Conservation (phyloP, 306 rosid genomes). For the Hylodesmum podocarpum region DNA sequence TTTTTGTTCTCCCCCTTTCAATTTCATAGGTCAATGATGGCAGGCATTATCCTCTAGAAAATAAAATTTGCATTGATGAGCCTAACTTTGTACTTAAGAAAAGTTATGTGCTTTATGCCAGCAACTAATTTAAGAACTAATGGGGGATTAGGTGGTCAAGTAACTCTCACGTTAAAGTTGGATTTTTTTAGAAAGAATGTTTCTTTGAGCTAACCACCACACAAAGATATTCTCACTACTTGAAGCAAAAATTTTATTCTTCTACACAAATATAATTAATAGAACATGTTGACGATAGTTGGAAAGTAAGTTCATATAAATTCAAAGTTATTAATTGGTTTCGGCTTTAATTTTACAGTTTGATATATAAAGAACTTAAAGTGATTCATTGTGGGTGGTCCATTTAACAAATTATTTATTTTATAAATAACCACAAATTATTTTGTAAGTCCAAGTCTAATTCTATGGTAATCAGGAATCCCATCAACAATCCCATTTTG, state of each 20-base stretch:
- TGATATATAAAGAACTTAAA: not conserved
- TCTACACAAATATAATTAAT: not conserved
- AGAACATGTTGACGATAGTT: not conserved
- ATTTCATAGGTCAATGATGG: conserved; percentile 40
- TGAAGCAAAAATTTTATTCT: not conserved
- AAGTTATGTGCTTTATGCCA: conserved; percentile 13
- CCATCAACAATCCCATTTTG: too few relatives aligned
- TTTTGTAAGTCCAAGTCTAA: too few relatives aligned
- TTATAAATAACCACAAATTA: too few relatives aligned
- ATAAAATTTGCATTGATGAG: conserved; percentile 26
- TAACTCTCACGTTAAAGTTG: conserved; percentile 26
- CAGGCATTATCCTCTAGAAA: not conserved
- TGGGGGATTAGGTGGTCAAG: conserved; percentile 34
- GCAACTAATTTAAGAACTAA: conserved; percentile 24
- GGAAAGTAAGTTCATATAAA: not conserved
- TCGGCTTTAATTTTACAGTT: not conserved
- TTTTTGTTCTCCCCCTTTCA: not conserved
- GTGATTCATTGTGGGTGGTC: not conserved
- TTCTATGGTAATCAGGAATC: too few relatives aligned
- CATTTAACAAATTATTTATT: too few relatives aligned
- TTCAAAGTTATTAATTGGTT: not conserved
- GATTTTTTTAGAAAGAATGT: conserved; percentile 13
- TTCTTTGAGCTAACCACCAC: conserved; percentile 12
- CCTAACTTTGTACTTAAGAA: conserved; percentile 33
- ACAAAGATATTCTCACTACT: conserved; percentile 15